Evolutionary conservation across 352 stramenopile species (phyloP).

Genomic region (Phytopythium sindhum): DNA sequence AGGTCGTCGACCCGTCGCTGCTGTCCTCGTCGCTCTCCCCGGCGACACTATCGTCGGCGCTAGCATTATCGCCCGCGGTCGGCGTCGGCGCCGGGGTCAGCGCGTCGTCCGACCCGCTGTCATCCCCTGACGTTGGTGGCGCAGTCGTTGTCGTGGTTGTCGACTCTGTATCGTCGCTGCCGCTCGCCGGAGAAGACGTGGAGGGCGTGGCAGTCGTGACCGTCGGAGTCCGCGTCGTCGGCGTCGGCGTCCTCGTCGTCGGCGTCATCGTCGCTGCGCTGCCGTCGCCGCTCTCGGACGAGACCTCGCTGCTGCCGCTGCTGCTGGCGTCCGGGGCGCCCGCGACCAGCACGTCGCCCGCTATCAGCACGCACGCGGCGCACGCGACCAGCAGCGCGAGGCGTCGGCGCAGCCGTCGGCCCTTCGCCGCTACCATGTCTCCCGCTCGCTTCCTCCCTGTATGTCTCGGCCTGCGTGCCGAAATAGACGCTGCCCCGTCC

Average conservation of each 20-base stretch:
- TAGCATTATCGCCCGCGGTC: background rate
- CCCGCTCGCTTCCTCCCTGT: background rate
- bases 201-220: background rate
- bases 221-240: background rate
- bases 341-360: background rate
- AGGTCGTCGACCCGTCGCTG: slow-evolving; percentile 11
- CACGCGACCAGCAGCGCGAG: slow-evolving; percentile 5
- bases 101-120: background rate
- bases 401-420: background rate
- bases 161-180: background rate
- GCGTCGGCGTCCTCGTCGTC: background rate
- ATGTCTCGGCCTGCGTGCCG: background rate
- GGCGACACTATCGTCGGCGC: background rate
- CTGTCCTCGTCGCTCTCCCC: slow-evolving; percentile 6
- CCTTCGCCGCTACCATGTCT: background rate
- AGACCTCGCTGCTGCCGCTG: background rate
- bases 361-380: slow-evolving; percentile 1
- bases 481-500: background rate
- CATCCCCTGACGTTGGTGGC: background rate
- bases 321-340: background rate
- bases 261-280: background rate
- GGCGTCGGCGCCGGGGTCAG: background rate
- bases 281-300: background rate
- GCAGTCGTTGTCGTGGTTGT: background rate
- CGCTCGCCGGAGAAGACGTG: background rate